Evolutionary conservation across 495 filamentous ascomycete genomes (phyloP).

Genomic region (Ascodesmis nigricans): DNA sequence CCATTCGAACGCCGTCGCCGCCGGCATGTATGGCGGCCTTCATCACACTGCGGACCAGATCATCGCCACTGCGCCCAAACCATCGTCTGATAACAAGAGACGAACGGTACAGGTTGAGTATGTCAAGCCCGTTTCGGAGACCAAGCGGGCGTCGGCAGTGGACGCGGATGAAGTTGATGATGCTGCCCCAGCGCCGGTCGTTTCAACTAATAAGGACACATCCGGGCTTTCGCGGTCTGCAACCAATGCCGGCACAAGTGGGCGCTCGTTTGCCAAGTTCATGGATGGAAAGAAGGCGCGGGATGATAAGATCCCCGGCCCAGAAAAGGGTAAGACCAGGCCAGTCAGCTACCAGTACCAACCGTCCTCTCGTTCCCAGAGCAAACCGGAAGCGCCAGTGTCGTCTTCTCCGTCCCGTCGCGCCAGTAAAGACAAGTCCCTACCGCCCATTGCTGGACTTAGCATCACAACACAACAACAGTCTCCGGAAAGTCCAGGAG

Average conservation of each 20-base stretch:
- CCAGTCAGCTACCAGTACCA: constrained; percentile 29
- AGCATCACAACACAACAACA: no score
- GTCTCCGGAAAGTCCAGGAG: constrained; percentile 19
- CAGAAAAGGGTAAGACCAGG: constrained; percentile 25
- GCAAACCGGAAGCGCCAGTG: constrained; percentile 35
- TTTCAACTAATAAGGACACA: constrained; percentile 15
- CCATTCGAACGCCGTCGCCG: constrained; percentile 32
- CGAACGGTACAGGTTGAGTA: constrained; percentile 96
- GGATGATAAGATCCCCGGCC: constrained; percentile 14
- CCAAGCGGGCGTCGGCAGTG: constrained; percentile 31
- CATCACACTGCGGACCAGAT: constrained; percentile 55
- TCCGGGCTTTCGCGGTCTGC: constrained; percentile 13
- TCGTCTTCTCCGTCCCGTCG: constrained; percentile 30
- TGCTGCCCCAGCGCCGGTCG: constrained; percentile 17
- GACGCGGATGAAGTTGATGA: constrained; percentile 25
- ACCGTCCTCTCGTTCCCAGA: constrained; percentile 27
- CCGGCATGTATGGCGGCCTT: constrained; percentile 51
- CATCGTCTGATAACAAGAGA: constrained; percentile 60
- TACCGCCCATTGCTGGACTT: no score
- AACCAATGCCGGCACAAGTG: constrained; percentile 20
- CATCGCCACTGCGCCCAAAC: constrained; percentile 40
- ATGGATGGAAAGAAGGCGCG: constrained; percentile 32
- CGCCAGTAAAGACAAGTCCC: no score
- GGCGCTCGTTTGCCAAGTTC: constrained; percentile 1
- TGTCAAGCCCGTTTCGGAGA: constrained; percentile 73